These are phyloP conservation scores for Pythium monospermum DNA, from an alignment of 352 stramenopile species.

Conservation along the genomic window DNA sequence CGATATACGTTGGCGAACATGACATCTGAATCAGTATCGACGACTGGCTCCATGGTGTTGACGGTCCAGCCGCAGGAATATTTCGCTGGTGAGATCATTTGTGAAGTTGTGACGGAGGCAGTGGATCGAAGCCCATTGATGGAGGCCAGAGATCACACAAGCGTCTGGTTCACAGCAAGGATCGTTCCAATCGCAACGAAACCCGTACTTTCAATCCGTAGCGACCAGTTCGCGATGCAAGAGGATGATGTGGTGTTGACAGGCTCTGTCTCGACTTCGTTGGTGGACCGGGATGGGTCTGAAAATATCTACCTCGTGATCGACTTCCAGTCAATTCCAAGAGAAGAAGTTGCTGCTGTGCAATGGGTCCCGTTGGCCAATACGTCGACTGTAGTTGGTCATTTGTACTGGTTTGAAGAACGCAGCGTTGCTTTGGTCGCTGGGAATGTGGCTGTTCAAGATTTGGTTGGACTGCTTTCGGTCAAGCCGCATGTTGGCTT, in stretches of 20 bases:
- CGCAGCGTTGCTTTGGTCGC: slow-evolving; percentile 7
- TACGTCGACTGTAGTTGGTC: not conserved
- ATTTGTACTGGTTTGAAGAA: slow-evolving; percentile 11
- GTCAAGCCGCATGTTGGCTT: slow-evolving; percentile 12
- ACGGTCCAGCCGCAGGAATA: not conserved
- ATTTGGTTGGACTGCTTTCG: slow-evolving; percentile 3
- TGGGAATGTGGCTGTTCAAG: not conserved
- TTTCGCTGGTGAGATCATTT: slow-evolving; percentile 6
- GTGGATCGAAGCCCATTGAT: not conserved
- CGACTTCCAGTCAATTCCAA: slow-evolving; percentile 20
- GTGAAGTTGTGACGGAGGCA: slow-evolving; percentile 1
- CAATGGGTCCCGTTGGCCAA: not conserved
- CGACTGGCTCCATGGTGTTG: not conserved
- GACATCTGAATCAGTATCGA: not conserved
- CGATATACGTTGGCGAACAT: slow-evolving; percentile 1
- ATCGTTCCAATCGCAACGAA: slow-evolving; percentile 24
- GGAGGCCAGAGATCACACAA: slow-evolving; percentile 3
- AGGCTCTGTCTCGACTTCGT: slow-evolving; percentile 17
- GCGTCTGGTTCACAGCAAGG: slow-evolving; percentile 6
- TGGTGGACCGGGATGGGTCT: slow-evolving; percentile 36
- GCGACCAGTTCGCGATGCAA: slow-evolving; percentile 9
- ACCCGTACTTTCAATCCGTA: slow-evolving; percentile 12
- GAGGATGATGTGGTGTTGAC: slow-evolving; percentile 28
- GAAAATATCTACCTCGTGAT: slow-evolving; percentile 29
- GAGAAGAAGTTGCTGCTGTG: slow-evolving; percentile 18